Conservation (phyloP, 306 rosid genomes). For the Glycyrrhiza uralensis region DNA sequence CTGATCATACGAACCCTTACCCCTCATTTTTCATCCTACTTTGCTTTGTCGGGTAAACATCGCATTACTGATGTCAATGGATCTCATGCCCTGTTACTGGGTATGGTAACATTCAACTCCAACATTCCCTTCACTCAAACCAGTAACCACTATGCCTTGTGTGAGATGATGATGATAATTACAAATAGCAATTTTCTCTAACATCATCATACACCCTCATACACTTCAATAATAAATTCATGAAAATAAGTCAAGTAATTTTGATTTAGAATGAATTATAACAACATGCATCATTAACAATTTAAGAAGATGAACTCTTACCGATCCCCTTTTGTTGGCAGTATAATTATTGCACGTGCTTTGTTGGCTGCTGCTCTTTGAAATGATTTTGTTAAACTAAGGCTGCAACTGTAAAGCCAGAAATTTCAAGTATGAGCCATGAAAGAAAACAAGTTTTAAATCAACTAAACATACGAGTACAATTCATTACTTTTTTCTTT, state of each 20-base stretch:
- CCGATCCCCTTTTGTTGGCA: slow-evolving; percentile 90
- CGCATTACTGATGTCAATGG: too few relatives aligned
- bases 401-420: slow-evolving; percentile 76
- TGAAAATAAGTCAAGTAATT: slow-evolving; percentile 6
- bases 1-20: too few relatives aligned
- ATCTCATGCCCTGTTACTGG: too few relatives aligned
- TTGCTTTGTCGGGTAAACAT: too few relatives aligned
- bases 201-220: neutral
- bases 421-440: slow-evolving; percentile 36
- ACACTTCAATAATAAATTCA: slow-evolving; percentile 11
- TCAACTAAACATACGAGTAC: neutral
- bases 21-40: too few relatives aligned
- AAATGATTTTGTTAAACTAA: slow-evolving; percentile 78
- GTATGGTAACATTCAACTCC: too few relatives aligned
- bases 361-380: slow-evolving; percentile 92
- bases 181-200: neutral
- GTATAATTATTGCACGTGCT: slow-evolving; percentile 90
- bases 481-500: neutral
- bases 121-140: too few relatives aligned
- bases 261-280: slow-evolving; percentile 2
- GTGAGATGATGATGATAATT: neutral
- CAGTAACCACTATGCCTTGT: neutral
- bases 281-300: neutral
- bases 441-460: slow-evolving; percentile 17
- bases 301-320: slow-evolving; percentile 41